Conservation (phyloP, 495 filamentous ascomycete genomes). For the Apiosordaria backusii region DNA sequence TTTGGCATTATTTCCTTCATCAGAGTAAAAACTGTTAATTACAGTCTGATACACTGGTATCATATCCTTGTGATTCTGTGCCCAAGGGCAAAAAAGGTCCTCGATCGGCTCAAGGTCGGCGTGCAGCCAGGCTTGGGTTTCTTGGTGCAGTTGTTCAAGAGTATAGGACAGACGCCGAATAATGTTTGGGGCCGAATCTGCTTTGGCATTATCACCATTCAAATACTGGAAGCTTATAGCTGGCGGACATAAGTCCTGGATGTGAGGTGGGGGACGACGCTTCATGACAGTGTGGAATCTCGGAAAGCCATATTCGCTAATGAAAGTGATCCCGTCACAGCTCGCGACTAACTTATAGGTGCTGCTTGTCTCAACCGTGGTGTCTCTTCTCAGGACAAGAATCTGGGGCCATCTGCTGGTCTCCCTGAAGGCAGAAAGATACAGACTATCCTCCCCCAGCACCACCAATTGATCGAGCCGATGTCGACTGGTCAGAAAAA, state of each 20-base stretch:
- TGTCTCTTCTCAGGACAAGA: not conserved
- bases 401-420: not conserved
- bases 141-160: not conserved
- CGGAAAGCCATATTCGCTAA: too few species aligned
- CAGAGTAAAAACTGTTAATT: not conserved
- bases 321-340: not conserved
- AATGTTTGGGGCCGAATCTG: not conserved
- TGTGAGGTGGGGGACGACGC: too few species aligned
- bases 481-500: not conserved
- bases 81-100: not conserved
- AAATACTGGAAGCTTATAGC: too few species aligned
- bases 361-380: not conserved
- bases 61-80: not conserved
- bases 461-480: not conserved
- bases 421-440: not conserved
- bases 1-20: too few species aligned
- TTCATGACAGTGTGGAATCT: too few species aligned
- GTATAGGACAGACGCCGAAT: not conserved
- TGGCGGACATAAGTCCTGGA: too few species aligned
- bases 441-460: not conserved
- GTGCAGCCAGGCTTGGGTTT: not conserved
- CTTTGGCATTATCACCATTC: too few species aligned
- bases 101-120: not conserved
- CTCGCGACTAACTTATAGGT: not conserved
- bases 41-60: not conserved